Evolutionary conservation across 441 rosid species (phyloP), one percentile per base, ranked within the genome.

Genomic region (Erodium trifolium): DNA sequence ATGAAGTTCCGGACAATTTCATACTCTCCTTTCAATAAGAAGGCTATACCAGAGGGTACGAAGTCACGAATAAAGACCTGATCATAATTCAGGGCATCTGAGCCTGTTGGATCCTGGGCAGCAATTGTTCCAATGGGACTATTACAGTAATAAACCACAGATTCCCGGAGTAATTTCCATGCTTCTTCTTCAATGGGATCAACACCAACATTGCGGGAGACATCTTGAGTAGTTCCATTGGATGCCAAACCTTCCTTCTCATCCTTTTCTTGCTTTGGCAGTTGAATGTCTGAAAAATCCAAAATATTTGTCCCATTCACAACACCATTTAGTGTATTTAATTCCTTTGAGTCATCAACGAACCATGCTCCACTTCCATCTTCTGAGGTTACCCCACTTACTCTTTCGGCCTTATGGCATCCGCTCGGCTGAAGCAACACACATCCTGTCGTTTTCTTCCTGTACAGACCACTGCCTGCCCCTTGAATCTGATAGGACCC

Each of bases 1-100:
- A 92, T 84, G 83, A 93, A 93, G 79, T 91, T 93, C 67, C 97
- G 82, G 60, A 93, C 97, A 79, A 91, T 88, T 29, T 91, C 98
- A 66, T 86, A 88, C 74, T 93, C 93, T 59, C 97, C 97, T 75
- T 93, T 91, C 84, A 93, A 87, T 71, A 93, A 87, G 59, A 93
- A 91, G 37, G 97, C 98, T 43, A 93, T 76, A 60, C 96, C 96
- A 69, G 94, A 85, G 60, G 97, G 96, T 70, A 93, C 88, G 73
- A 91, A 93, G 72, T 91, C 97, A 74, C 98, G 85, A 70, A 93
- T 91, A 11, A 45, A 45, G 51, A 91, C 96, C 70, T 93, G 97
- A 80, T 93, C 98, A 55, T 93, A 90, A 80, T 93, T 93, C 84
- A 90, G 74, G 71, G 86, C 85, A 72, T 69, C 77, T 68, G 92